These are phyloP conservation scores for Cyberlindnera amylophila DNA, from an alignment of 805 yeast genomes.

Conservation along the genomic window DNA sequence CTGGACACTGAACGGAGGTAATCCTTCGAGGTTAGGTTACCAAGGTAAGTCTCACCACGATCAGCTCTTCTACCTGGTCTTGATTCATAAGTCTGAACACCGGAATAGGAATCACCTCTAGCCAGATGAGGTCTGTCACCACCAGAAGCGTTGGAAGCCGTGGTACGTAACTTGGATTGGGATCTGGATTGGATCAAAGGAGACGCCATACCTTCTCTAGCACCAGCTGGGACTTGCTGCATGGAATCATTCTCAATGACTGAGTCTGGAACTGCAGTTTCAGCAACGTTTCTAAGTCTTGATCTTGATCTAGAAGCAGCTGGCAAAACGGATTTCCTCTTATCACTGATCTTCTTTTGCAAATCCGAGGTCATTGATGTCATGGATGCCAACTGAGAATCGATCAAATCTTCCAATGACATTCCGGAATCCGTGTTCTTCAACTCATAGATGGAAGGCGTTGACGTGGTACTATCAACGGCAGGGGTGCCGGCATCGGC, in stretches of 20 bases:
- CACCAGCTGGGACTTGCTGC: slow-evolving; percentile 42
- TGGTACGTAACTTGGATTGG: slow-evolving; percentile 19
- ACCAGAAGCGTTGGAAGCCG: neutral
- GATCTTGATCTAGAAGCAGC: slow-evolving; percentile 15
- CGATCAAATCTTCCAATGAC: slow-evolving; percentile 28
- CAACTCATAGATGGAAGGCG: slow-evolving; percentile 21
- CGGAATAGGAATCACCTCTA: slow-evolving; percentile 72
- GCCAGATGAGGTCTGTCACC: slow-evolving; percentile 57
- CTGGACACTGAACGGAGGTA: slow-evolving; percentile 65
- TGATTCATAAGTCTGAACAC: slow-evolving; percentile 39
- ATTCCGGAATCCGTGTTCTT: slow-evolving; percentile 18
- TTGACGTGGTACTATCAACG: neutral
- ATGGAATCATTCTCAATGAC: slow-evolving; percentile 36
- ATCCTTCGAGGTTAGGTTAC: slow-evolving; percentile 33
- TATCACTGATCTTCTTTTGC: slow-evolving; percentile 16
- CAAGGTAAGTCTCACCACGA: slow-evolving; percentile 24
- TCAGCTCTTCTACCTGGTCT: slow-evolving; percentile 23
- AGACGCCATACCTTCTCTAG: slow-evolving; percentile 39
- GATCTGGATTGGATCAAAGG: slow-evolving; percentile 29
- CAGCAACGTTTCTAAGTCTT: slow-evolving; percentile 15
- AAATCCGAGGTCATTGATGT: slow-evolving; percentile 21
- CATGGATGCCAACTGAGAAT: slow-evolving; percentile 29
- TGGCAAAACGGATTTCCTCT: slow-evolving; percentile 8
- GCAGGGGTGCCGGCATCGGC: slow-evolving; percentile 11
- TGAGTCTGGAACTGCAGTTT: slow-evolving; percentile 29